These are phyloP conservation scores for Vicia villosa DNA, from an alignment of 306 rosid genomes.

Conservation along the genomic window DNA sequence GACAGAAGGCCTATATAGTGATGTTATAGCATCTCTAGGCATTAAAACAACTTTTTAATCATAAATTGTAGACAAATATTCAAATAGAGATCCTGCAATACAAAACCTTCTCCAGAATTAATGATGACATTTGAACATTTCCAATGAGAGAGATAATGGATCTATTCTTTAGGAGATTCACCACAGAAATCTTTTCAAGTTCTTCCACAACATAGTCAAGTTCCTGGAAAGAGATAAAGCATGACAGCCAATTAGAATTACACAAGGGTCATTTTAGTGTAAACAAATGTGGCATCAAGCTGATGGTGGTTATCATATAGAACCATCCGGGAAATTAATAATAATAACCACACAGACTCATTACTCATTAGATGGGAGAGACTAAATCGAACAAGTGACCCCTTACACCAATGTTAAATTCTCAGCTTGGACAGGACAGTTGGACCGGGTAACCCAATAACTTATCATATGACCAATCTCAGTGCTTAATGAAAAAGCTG, in stretches of 20 bases:
- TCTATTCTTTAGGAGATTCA: conserved; percentile 84
- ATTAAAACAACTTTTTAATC: background rate
- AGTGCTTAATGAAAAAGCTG: background rate
- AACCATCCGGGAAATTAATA: background rate
- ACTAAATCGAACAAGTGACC: background rate
- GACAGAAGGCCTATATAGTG: conserved; percentile 13
- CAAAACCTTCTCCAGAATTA: conserved; percentile 86
- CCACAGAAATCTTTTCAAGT: conserved; percentile 90
- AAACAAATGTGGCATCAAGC: conserved; percentile 1
- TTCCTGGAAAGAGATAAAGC: conserved; percentile 61
- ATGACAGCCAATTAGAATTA: conserved; percentile 21
- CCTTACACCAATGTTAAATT: background rate
- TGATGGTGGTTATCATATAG: background rate
- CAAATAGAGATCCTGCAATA: conserved; percentile 23
- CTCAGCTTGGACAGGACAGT: background rate
- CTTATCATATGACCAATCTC: background rate
- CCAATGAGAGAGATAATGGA: conserved; percentile 97
- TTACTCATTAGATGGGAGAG: background rate
- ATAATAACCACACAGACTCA: background rate
- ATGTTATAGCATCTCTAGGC: conserved; percentile 16
- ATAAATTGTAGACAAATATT: conserved; percentile 16
- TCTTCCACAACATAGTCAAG: conserved; percentile 94
- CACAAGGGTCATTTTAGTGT: conserved; percentile 17
- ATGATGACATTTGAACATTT: conserved; percentile 88
- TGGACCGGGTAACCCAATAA: background rate